A percentile compares a stretch with the other conserved stretches of the same genome.
Conservation (phyloP, 2,329 filamentous ascomycete species). For the Xylaria hypoxylon region DNA sequence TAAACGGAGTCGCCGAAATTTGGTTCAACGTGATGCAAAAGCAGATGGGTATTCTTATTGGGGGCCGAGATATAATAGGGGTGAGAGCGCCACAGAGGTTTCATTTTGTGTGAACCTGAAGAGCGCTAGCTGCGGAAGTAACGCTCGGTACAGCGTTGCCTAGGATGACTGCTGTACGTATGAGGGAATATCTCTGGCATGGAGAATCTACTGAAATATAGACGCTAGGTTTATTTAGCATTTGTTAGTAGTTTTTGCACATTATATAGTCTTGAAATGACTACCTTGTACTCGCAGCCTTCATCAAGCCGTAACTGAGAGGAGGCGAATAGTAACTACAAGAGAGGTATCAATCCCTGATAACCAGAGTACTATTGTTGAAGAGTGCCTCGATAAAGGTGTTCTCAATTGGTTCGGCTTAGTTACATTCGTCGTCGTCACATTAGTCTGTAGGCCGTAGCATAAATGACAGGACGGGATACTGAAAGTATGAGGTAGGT, state of each 20-base stretch:
- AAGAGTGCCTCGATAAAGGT: background rate
- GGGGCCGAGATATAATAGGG: background rate
- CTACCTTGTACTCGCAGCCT: no score
- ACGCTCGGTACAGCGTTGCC: background rate
- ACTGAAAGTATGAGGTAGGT: no score
- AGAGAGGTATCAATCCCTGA: background rate
- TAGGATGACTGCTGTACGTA: background rate
- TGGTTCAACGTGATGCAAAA: slow-evolving; percentile 16
- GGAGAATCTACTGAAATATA: background rate
- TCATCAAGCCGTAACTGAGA: background rate
- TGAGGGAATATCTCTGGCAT: background rate
- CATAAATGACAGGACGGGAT: background rate
- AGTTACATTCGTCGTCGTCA: background rate
- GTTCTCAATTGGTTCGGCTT: background rate
- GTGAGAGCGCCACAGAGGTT: background rate
- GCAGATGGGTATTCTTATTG: background rate
- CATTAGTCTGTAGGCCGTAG: background rate
- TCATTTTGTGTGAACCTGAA: slow-evolving; percentile 1
- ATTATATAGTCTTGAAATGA: background rate
- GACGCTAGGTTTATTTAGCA: background rate
- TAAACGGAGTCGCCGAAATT: slow-evolving; percentile 10
- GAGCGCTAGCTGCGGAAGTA: background rate
- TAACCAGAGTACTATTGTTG: background rate
- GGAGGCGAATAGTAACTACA: background rate
- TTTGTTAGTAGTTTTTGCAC: background rate